phyloP scores from a whole-genome alignment of 176 grass and related monocot genomes.

The Carex parvula region DNA sequence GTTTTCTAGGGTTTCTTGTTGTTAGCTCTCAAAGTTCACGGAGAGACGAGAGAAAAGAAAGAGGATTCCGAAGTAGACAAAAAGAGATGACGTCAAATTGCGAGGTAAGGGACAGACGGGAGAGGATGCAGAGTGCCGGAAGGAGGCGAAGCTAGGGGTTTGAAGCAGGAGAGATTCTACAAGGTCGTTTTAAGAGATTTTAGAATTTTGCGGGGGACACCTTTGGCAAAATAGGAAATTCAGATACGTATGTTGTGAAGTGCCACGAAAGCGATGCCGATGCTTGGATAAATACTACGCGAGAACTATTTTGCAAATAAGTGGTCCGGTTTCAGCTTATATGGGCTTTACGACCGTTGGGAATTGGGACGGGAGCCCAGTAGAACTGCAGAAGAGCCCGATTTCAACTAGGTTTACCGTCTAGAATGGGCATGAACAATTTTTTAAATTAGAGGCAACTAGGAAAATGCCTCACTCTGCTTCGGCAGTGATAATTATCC shows the following conservation, averaged over 20 bases:
- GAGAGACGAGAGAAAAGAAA: too few relatives aligned
- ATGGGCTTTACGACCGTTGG: neutral
- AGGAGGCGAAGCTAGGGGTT: constrained; percentile 5
- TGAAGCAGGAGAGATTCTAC: constrained; percentile 3
- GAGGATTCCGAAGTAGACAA: neutral
- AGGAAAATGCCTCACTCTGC: too few relatives aligned
- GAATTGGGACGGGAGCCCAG: neutral
- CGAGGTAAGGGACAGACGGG: neutral
- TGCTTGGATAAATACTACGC: neutral
- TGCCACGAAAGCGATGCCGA: too few relatives aligned
- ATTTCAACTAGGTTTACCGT: neutral
- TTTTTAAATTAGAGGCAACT: too few relatives aligned
- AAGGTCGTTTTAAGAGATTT: neutral
- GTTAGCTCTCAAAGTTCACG: neutral
- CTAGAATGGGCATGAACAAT: neutral
- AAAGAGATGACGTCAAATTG: neutral
- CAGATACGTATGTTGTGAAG: neutral
- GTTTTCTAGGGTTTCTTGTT: constrained; percentile 5
- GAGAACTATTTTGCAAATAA: neutral
- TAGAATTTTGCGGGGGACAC: neutral
- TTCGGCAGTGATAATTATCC: too few relatives aligned
- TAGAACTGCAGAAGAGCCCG: neutral
- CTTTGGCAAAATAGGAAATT: neutral
- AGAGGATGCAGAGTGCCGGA: neutral
- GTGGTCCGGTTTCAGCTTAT: neutral